phyloP scores from a whole-genome alignment of 306 rosid genomes.

The Amphicarpaea edgeworthii region DNA sequence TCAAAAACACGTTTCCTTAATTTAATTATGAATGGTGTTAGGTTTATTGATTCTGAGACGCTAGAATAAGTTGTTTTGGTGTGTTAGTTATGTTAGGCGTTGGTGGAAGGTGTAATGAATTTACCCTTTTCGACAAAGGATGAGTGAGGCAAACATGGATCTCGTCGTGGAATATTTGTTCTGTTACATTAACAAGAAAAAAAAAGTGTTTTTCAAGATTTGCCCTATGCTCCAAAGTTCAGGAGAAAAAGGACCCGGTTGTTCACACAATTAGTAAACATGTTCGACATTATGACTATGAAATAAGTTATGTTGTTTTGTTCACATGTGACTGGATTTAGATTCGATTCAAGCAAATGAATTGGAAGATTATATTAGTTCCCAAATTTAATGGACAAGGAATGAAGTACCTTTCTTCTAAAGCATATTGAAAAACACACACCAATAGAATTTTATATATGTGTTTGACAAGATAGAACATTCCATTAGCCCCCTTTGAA shows the following conservation, averaged over 20 bases:
- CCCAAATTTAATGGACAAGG: conserved; percentile 2
- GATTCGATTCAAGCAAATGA: conserved; percentile 8
- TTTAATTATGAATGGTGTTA: neutral
- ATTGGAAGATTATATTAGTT: neutral
- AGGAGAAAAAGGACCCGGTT: neutral
- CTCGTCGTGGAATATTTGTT: neutral
- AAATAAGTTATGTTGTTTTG: conserved; percentile 4
- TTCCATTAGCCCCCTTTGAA: too few relatives aligned
- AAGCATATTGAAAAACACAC: conserved; percentile 1
- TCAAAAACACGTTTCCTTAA: neutral
- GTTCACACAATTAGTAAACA: neutral
- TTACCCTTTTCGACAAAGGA: neutral
- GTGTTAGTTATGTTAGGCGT: too few relatives aligned
- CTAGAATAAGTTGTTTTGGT: neutral
- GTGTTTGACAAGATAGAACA: too few relatives aligned
- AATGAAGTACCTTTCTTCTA: neutral
- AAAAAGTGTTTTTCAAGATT: neutral
- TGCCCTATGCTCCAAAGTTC: neutral
- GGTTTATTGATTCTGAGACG: neutral
- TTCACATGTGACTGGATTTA: neutral
- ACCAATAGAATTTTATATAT: neutral
- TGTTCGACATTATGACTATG: neutral
- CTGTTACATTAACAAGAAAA: neutral
- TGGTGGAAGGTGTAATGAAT: neutral
- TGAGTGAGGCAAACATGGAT: conserved; percentile 1